Percentiles rank a stretch among this genome's conserved stretches.
Conservation (phyloP, 306 rosid species). For the Vigna reflexopilosa region DNA sequence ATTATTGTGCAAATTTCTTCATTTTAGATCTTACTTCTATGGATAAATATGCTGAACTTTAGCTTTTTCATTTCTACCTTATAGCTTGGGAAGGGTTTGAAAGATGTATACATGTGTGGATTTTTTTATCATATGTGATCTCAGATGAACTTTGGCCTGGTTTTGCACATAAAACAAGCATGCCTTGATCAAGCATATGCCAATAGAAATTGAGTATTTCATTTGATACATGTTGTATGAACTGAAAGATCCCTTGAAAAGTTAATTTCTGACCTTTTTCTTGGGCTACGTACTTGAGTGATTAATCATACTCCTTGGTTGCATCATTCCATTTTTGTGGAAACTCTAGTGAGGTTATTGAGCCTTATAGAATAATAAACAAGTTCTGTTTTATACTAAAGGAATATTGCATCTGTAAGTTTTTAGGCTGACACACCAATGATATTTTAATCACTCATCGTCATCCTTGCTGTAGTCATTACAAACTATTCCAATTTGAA, state of each 20-base stretch:
- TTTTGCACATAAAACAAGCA: constrained; percentile 23
- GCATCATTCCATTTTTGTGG: not conserved
- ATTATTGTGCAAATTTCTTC: not conserved
- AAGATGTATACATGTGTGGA: constrained; percentile 14
- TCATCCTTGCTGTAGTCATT: not conserved
- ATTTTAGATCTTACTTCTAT: constrained; percentile 17
- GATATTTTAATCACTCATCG: constrained; percentile 22
- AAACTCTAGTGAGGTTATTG: not conserved
- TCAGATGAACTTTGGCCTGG: constrained; percentile 19
- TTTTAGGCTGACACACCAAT: not conserved
- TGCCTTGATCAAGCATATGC: constrained; percentile 11
- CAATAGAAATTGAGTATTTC: constrained; percentile 2
- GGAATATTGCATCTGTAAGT: not conserved
- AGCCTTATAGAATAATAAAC: not conserved
- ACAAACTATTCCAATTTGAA: constrained; percentile 18
- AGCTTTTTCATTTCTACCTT: constrained; percentile 1
- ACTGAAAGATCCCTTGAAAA: constrained; percentile 17
- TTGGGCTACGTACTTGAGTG: not conserved
- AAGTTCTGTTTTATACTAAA: not conserved
- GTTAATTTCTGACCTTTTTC: constrained; percentile 14
- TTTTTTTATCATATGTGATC: constrained; percentile 29
- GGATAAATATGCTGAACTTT: constrained; percentile 18
- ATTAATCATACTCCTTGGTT: not conserved
- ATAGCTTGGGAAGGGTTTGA: constrained; percentile 19
- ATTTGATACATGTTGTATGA: constrained; percentile 14